These are phyloP conservation scores for Penicillium fuscoglaucum DNA, from an alignment of 2,329 filamentous ascomycete genomes.

Conservation along the genomic window DNA sequence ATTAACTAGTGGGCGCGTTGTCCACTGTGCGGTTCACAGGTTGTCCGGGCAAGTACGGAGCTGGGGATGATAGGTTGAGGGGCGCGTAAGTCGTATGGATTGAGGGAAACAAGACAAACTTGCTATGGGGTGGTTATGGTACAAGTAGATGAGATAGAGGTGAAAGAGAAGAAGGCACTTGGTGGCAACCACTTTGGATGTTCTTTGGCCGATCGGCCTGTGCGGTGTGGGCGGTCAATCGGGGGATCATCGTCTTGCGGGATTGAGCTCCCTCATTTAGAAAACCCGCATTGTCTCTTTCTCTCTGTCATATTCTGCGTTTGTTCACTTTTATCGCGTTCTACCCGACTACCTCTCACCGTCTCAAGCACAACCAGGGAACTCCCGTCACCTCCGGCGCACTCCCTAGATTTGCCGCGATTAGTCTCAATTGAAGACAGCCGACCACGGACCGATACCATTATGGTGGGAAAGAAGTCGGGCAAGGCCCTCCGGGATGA, in stretches of 20 bases:
- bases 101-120: slow-evolving; percentile 1
- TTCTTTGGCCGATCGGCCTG: slow-evolving; percentile 22
- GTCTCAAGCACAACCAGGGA: neutral
- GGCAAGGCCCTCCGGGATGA: slow-evolving; percentile 63
- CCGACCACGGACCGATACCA: slow-evolving; percentile 20
- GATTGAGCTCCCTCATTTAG: slow-evolving; percentile 14
- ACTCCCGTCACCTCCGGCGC: slow-evolving; percentile 5
- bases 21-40: slow-evolving; percentile 1
- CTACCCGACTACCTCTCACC: neutral
- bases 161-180: slow-evolving; percentile 12
- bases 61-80: neutral
- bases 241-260: slow-evolving; percentile 15
- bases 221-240: slow-evolving; percentile 30
- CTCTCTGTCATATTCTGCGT: neutral
- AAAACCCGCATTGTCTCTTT: slow-evolving; percentile 9
- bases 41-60: neutral
- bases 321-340: neutral
- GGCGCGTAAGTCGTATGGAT: neutral
- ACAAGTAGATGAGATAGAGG: slow-evolving; percentile 8
- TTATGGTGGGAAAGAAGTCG: slow-evolving; percentile 67
- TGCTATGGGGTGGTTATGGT: neutral
- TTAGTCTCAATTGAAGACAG: slow-evolving; percentile 9
- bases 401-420: slow-evolving; percentile 20
- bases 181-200: slow-evolving; percentile 25
- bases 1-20: slow-evolving; percentile 3